Percentiles rank a stretch among this genome's conserved stretches.
Conservation (phyloP, 495 filamentous ascomycete species). For the Copromyces sp. region DNA sequence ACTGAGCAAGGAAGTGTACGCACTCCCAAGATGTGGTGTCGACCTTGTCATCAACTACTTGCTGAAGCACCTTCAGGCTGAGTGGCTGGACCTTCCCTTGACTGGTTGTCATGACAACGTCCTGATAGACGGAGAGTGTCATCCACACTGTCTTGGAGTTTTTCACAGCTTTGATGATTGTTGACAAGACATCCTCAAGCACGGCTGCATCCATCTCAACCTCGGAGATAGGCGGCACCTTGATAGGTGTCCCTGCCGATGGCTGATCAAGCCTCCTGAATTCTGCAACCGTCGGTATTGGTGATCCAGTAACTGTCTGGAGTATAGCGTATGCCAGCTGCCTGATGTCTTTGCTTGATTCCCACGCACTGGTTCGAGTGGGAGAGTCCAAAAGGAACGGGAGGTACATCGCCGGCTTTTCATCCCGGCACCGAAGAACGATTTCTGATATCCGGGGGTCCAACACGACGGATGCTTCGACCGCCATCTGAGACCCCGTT, state of each 20-base stretch:
- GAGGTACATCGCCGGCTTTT: conserved; percentile 41
- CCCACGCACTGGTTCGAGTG: conserved; percentile 53
- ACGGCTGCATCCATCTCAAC: background rate
- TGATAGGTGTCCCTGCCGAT: conserved; percentile 12
- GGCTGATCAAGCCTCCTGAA: conserved; percentile 19
- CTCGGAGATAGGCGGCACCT: conserved; percentile 1
- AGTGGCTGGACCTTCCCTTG: conserved; percentile 21
- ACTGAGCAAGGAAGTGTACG: conserved; percentile 53
- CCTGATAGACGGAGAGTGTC: conserved; percentile 31
- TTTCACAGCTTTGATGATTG: background rate
- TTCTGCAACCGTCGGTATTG: conserved; percentile 14
- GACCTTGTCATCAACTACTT: conserved; percentile 10
- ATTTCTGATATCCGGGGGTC: conserved; percentile 44
- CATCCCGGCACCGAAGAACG: conserved; percentile 26
- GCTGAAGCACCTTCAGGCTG: conserved; percentile 14
- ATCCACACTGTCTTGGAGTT: conserved; percentile 21
- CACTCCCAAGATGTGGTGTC: conserved; percentile 43
- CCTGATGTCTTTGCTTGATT: conserved; percentile 40
- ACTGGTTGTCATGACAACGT: conserved; percentile 27
- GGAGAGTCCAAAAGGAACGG: conserved; percentile 50
- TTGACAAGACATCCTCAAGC: conserved; percentile 6
- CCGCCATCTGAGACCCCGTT: background rate
- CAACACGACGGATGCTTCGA: conserved; percentile 7
- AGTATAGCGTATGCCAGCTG: conserved; percentile 50
- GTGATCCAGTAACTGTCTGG: conserved; percentile 23